Conservation (phyloP, 2,329 filamentous ascomycete genomes). For the Pseudopyricularia javanii region DNA sequence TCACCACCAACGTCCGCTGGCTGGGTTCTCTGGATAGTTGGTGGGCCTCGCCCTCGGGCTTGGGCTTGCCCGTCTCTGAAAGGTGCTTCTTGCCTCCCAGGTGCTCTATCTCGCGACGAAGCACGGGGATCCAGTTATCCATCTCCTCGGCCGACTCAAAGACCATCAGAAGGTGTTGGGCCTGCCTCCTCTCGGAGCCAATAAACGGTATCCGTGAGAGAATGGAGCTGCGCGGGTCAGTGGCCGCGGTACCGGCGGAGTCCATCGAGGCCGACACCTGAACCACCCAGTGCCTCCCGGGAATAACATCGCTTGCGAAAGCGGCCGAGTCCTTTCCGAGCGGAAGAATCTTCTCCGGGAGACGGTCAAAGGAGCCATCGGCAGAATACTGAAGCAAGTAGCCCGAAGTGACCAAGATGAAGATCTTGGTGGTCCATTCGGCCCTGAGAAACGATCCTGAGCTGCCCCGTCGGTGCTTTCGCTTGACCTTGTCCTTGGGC, state of each 20-base stretch:
- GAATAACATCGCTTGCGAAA: slow-evolving; percentile 69
- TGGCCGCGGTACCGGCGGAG: slow-evolving; percentile 35
- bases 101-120: slow-evolving; percentile 59
- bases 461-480: slow-evolving; percentile 31
- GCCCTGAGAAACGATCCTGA: slow-evolving; percentile 31
- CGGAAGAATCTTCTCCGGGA: slow-evolving; percentile 63
- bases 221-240: slow-evolving; percentile 43
- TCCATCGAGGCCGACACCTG: slow-evolving; percentile 59
- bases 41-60: slow-evolving; percentile 22
- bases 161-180: slow-evolving; percentile 57
- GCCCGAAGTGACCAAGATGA: slow-evolving; percentile 58
- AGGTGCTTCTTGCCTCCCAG: slow-evolving; percentile 54
- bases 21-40: slow-evolving; percentile 25
- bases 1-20: slow-evolving; percentile 33
- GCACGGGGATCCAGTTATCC: slow-evolving; percentile 59
- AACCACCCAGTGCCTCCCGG: slow-evolving; percentile 68
- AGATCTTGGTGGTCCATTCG: slow-evolving; percentile 62
- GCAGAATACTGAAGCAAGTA: slow-evolving; percentile 64
- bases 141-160: slow-evolving; percentile 63
- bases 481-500: slow-evolving; percentile 22
- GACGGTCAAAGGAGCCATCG: slow-evolving; percentile 56
- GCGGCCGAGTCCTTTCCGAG: slow-evolving; percentile 65
- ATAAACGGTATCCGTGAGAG: slow-evolving; percentile 54
- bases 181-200: slow-evolving; percentile 40
- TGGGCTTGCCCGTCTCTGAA: slow-evolving; percentile 45